phyloP scores from a whole-genome alignment of 2,329 filamentous ascomycete species.

The Penicillium sp. region DNA sequence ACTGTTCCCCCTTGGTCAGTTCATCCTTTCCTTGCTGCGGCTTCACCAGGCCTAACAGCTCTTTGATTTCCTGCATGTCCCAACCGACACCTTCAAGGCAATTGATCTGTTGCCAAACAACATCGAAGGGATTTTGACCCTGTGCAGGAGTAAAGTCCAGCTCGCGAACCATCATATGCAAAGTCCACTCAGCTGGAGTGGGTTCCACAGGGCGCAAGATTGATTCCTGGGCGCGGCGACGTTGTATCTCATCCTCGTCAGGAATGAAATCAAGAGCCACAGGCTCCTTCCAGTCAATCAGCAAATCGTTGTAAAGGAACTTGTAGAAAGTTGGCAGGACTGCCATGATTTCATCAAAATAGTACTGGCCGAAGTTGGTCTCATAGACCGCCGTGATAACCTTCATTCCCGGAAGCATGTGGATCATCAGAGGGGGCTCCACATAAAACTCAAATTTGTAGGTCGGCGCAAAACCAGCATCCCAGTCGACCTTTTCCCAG shows the following conservation, averaged over 20 bases:
- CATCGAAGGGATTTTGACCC: not conserved
- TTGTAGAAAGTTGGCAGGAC: slow-evolving; percentile 63
- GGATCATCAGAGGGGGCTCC: slow-evolving; percentile 59
- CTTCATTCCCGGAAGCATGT: slow-evolving; percentile 66
- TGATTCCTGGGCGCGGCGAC: not conserved
- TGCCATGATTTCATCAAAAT: slow-evolving; percentile 59
- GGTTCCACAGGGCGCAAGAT: not conserved
- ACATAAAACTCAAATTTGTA: slow-evolving; percentile 61
- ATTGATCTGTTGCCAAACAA: not conserved
- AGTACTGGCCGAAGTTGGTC: slow-evolving; percentile 60
- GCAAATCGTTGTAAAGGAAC: slow-evolving; percentile 66
- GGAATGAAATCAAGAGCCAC: slow-evolving; percentile 11
- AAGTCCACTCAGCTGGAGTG: not conserved
- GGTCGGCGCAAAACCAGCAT: slow-evolving; percentile 15
- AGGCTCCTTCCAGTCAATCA: slow-evolving; percentile 65
- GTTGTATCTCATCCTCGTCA: not conserved
- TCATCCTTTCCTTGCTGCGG: not conserved
- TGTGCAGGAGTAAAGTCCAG: not conserved
- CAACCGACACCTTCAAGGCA: not conserved
- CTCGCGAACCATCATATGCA: not conserved
- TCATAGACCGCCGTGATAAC: slow-evolving; percentile 56
- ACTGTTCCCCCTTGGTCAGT: not conserved
- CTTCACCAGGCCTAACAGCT: not conserved
- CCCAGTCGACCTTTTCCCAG: slow-evolving; percentile 32
- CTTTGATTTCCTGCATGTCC: not conserved